Conservation (phyloP, 805 yeast species). For the Cyberlindnera amylophila region DNA sequence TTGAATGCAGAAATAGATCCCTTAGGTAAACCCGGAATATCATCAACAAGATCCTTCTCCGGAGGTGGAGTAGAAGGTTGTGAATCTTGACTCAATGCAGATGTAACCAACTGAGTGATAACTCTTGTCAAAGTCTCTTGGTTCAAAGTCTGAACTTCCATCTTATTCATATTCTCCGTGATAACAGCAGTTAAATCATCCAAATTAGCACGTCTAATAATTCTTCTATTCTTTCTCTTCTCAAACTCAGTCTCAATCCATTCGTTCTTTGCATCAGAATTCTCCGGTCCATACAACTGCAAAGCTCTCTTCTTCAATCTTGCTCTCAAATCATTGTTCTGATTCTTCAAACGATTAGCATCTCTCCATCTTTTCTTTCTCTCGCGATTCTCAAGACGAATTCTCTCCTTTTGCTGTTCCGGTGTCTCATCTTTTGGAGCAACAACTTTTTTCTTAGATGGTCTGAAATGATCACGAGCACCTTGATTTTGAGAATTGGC, state of each 20-base stretch:
- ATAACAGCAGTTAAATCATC: slow-evolving; percentile 28
- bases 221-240: slow-evolving; percentile 57
- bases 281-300: slow-evolving; percentile 57
- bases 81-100: slow-evolving; percentile 14
- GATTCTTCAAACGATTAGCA: slow-evolving; percentile 72
- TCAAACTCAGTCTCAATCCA: slow-evolving; percentile 80
- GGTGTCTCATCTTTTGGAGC: slow-evolving; percentile 25
- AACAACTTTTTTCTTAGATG: slow-evolving; percentile 14
- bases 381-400: slow-evolving; percentile 65
- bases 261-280: slow-evolving; percentile 47
- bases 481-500: slow-evolving; percentile 2
- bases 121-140: slow-evolving; percentile 27
- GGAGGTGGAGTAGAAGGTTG: slow-evolving; percentile 9
- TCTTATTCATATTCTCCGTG: slow-evolving; percentile 30
- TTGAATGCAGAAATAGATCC: slow-evolving; percentile 32
- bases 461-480: slow-evolving; percentile 3
- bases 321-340: slow-evolving; percentile 81
- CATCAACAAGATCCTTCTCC: slow-evolving; percentile 10
- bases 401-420: slow-evolving; percentile 45
- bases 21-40: slow-evolving; percentile 27
- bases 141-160: slow-evolving; percentile 46
- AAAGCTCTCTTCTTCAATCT: slow-evolving; percentile 74
- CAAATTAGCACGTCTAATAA: slow-evolving; percentile 38
- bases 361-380: slow-evolving; percentile 84
- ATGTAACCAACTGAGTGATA: slow-evolving; percentile 25